A percentile compares a stretch with the other conserved stretches of the same genome.
Evolutionary conservation across 1,284 basidiomycete genomes (phyloP).

Genomic region (Neolentinus lepideus): DNA sequence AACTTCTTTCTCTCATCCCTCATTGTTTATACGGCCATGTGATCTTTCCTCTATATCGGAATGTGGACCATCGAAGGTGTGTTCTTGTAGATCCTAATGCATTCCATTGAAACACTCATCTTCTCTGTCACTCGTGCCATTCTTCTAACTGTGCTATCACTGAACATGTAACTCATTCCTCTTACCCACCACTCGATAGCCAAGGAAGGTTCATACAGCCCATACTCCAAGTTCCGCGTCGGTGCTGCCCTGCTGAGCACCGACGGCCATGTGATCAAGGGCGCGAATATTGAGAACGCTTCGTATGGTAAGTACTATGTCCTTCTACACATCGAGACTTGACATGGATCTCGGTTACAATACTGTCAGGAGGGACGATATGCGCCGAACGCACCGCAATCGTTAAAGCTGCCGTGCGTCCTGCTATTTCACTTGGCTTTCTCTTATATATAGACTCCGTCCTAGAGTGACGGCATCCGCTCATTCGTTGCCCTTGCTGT

Average conservation of each 20-base stretch:
- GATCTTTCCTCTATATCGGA: too few species aligned
- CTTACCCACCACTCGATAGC: constrained; percentile 27
- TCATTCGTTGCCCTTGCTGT: constrained; percentile 71
- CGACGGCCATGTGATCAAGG: constrained; percentile 70
- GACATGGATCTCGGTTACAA: too few species aligned
- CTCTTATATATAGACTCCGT: not conserved
- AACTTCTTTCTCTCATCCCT: too few species aligned
- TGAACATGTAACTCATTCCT: too few species aligned
- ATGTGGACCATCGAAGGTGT: too few species aligned
- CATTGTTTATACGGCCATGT: too few species aligned
- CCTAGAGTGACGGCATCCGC: constrained; percentile 69
- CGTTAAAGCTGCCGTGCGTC: constrained; percentile 78
- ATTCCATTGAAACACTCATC: too few species aligned
- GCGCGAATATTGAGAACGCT: constrained; percentile 88
- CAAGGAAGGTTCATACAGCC: constrained; percentile 53
- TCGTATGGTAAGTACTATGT: constrained; percentile 60
- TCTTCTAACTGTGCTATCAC: too few species aligned
- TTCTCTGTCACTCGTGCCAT: too few species aligned
- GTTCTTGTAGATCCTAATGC: too few species aligned
- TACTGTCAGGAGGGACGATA: constrained; percentile 53
- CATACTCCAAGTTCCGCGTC: constrained; percentile 85
- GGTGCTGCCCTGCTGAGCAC: constrained; percentile 75
- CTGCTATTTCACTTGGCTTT: constrained; percentile 11
- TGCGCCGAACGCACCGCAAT: constrained; percentile 89
- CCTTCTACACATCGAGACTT: not conserved